Base-by-base conservation (phyloP, 2,329 filamentous ascomycete species). In the Myriosclerotinia curreyana region DNA sequence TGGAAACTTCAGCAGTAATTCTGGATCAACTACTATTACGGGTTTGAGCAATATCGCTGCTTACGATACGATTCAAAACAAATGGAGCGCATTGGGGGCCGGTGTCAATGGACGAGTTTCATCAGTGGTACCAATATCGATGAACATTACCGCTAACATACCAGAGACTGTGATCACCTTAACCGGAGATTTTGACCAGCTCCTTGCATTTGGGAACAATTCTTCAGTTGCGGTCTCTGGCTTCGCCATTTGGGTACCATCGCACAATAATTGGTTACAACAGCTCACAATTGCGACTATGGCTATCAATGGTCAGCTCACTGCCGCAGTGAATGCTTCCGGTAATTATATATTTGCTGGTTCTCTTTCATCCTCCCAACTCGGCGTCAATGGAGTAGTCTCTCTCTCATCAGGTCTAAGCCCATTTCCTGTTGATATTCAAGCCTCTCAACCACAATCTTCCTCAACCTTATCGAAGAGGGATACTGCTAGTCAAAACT, bases 181-280 rank as follows among this genome's bases (percentile, higher is more conserved):
- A 65, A 94, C 87, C 56, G 95, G 95, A 7, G 81, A 86, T 66
- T 99, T 99, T 75, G 82, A 84, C 20, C 80, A 86, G 62, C 85
- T 96, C 66, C 82, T 88, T 36, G 83, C 82, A 0, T 94, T 92
- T 70, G 85, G 79, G 44, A 80, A 80, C 68, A 87, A 87, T 69
- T 75, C 81, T 8, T 83, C 86, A 12, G 81, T 87, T 36, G 72
- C 82, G 11, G 89, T 87, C 0, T 77, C 85, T 59, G 92, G 93
- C 2, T 92, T 99, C 72, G 94, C 92, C 17, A 81, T 98, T 46
- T 99, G 95, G 95, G 88, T 98, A 9, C 91, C 91, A 3, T 96
- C 92, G 4, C 81, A 83, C 67, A 83, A 82, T 65, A 95, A 95
- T 74, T 99, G 95, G 95, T 81, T 99, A 20, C 86, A 92, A 73